phyloP scores from a whole-genome alignment of 805 yeast species.

The Starmerella bombi region DNA sequence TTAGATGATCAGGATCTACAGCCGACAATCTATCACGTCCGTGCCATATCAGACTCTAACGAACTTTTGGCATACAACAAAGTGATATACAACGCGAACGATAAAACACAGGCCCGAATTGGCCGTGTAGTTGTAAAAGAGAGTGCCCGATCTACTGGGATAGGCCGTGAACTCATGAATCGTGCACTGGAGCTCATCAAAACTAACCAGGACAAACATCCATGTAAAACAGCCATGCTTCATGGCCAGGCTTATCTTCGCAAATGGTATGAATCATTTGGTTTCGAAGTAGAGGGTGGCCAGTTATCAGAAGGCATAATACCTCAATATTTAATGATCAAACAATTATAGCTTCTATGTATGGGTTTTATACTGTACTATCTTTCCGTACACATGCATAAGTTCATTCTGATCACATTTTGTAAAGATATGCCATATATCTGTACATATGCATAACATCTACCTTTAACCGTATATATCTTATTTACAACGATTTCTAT shows the following conservation, averaged over 20 bases:
- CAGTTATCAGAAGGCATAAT: constrained; percentile 19
- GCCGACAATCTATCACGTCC: constrained; percentile 11
- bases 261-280: constrained; percentile 17
- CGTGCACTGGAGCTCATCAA: constrained; percentile 4
- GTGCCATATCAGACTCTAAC: constrained; percentile 7
- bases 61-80: constrained; percentile 5
- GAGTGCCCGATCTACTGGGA: constrained; percentile 11
- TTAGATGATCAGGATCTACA: constrained; percentile 19
- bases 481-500: no score
- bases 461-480: no score
- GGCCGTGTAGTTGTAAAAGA: constrained; percentile 19
- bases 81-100: constrained; percentile 6
- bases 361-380: no score
- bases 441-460: no score
- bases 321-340: constrained; percentile 19
- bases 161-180: constrained; percentile 15
- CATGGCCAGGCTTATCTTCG: constrained; percentile 20
- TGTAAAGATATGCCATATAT: no score
- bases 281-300: constrained; percentile 14
- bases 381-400: no score
- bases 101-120: constrained; percentile 4
- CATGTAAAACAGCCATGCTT: constrained; percentile 5
- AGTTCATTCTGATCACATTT: no score
- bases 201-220: constrained; percentile 1
- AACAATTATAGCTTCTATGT: no score